phyloP scores from a whole-genome alignment of 75 land plant species.

The Larix kaempferi region DNA sequence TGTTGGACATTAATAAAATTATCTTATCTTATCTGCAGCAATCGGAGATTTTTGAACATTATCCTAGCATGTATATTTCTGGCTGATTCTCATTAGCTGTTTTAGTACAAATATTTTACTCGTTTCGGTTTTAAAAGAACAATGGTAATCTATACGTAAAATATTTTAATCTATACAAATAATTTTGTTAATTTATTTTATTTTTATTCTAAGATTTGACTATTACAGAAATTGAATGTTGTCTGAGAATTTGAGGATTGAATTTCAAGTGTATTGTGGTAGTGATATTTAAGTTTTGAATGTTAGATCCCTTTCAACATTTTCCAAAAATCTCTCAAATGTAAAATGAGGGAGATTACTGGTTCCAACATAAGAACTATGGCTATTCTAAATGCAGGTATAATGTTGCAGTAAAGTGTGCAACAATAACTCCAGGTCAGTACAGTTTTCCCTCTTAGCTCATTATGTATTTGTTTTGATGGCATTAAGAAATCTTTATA shows the following conservation, averaged over 20 bases:
- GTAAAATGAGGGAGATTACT: background rate
- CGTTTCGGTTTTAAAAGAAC: too few species aligned
- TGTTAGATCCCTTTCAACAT: background rate
- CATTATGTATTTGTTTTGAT: background rate
- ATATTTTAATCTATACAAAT: too few species aligned
- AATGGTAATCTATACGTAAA: too few species aligned
- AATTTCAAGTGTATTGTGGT: background rate
- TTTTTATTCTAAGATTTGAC: too few species aligned
- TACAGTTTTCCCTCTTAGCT: conserved; percentile 1
- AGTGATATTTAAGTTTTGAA: background rate
- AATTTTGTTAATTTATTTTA: too few species aligned
- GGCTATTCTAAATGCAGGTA: conserved; percentile 46
- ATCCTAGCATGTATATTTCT: too few species aligned
- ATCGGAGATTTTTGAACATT: too few species aligned
- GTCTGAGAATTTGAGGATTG: background rate
- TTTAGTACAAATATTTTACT: too few species aligned
- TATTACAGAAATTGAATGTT: too few species aligned
- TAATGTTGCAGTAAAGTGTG: conserved; percentile 88
- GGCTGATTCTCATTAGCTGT: too few species aligned
- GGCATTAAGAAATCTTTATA: background rate
- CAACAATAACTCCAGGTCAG: conserved; percentile 89
- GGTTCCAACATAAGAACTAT: background rate
- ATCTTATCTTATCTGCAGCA: too few species aligned
- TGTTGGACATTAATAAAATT: too few species aligned
- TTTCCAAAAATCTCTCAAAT: background rate